Evolutionary conservation across 2,329 filamentous ascomycete species (phyloP).

Genomic region (Chaetomium sp.): DNA sequence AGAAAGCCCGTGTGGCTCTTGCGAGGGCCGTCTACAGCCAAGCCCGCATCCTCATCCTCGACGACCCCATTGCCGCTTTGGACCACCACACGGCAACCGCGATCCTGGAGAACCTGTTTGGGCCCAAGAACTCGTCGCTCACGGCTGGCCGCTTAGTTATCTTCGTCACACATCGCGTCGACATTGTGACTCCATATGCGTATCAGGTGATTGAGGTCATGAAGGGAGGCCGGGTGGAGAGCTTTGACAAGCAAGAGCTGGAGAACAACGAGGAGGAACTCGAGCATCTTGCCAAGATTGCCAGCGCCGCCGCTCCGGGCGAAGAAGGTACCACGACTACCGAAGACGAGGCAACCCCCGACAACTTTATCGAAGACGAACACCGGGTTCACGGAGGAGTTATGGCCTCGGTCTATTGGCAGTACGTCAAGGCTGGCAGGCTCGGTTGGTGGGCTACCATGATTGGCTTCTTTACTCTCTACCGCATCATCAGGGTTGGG

Average conservation of each 20-base stretch:
- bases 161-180: conserved; percentile 75
- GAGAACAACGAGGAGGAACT: conserved; percentile 22
- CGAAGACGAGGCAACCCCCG: conserved; percentile 47
- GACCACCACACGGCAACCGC: conserved; percentile 56
- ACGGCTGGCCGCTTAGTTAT: conserved; percentile 60
- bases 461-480: conserved; percentile 55
- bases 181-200: conserved; percentile 67
- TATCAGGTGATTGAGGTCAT: conserved; percentile 66
- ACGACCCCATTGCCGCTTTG: conserved; percentile 57
- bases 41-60: conserved; percentile 51
- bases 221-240: conserved; percentile 47
- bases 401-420: conserved; percentile 70
- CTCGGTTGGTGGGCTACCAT: conserved; percentile 66
- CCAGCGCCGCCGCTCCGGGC: conserved; percentile 15
- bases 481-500: conserved; percentile 57
- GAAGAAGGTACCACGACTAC: conserved; percentile 32
- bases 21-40: conserved; percentile 56
- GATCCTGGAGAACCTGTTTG: conserved; percentile 55
- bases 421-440: conserved; percentile 76
- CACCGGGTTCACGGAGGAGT: conserved; percentile 68
- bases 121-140: conserved; percentile 24
- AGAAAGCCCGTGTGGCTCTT: conserved; percentile 57
- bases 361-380: conserved; percentile 77
- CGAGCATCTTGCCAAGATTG: conserved; percentile 16
- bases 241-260: conserved; percentile 27